Evolutionary conservation across 306 rosid species (phyloP).

Genomic region (Gastrolobium villosum): DNA sequence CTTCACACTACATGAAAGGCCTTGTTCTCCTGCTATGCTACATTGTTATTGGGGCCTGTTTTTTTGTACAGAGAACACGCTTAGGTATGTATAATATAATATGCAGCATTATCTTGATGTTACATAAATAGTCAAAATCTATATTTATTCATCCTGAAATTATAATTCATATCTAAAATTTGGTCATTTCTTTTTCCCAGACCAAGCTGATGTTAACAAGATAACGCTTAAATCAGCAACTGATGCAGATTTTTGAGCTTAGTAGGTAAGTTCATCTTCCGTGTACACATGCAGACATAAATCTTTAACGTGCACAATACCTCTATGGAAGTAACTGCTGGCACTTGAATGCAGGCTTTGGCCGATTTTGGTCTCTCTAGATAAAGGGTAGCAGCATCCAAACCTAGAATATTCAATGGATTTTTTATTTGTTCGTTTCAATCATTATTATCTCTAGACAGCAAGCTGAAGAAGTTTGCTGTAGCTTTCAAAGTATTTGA

Average conservation of each 20-base stretch:
- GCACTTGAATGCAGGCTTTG: slow-evolving; percentile 19
- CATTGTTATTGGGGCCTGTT: slow-evolving; percentile 77
- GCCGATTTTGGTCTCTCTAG: slow-evolving; percentile 1
- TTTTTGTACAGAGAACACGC: slow-evolving; percentile 67
- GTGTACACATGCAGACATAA: neutral
- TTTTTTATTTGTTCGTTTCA: too few species aligned
- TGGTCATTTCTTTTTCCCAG: slow-evolving; percentile 41
- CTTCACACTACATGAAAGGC: slow-evolving; percentile 88
- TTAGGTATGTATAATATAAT: slow-evolving; percentile 57
- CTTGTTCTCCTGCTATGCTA: slow-evolving; percentile 77
- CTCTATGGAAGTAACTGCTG: neutral
- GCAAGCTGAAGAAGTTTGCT: slow-evolving; percentile 16
- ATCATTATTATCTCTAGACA: too few species aligned
- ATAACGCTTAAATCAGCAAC: slow-evolving; percentile 42
- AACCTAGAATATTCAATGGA: neutral
- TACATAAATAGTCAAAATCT: neutral
- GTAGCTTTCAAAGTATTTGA: neutral
- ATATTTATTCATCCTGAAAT: neutral
- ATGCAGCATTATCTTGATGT: neutral
- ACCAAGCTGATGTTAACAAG: slow-evolving; percentile 29
- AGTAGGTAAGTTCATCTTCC: slow-evolving; percentile 39
- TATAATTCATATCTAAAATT: slow-evolving; percentile 18
- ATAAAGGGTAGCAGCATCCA: neutral
- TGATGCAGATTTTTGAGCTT: slow-evolving; percentile 49
- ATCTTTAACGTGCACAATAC: neutral